A percentile compares a stretch with the other conserved stretches of the same genome.
phyloP scores from a whole-genome alignment of 2,329 filamentous ascomycete genomes.

The Bipolaris sorokiniana region DNA sequence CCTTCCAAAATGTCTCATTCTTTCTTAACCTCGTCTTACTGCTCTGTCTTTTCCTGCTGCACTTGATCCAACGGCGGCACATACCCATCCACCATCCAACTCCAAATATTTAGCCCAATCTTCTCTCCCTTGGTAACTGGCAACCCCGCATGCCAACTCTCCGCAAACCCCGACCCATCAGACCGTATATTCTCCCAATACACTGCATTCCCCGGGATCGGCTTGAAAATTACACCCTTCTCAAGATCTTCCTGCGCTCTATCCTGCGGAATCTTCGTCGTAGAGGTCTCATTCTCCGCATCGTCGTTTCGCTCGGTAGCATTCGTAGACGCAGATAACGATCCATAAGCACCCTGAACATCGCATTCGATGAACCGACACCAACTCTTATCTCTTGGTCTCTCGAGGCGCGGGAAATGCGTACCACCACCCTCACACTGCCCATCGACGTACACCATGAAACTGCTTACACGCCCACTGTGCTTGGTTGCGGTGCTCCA shows the following conservation, averaged over 20 bases:
- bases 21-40: not conserved
- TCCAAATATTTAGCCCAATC: constrained; percentile 70
- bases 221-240: constrained; percentile 63
- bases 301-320: constrained; percentile 11
- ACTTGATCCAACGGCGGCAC: constrained; percentile 18
- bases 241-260: constrained; percentile 16
- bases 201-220: constrained; percentile 63
- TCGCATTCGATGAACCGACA: constrained; percentile 64
- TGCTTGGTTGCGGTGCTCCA: constrained; percentile 50
- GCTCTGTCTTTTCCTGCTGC: not conserved
- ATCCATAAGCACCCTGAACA: constrained; percentile 10
- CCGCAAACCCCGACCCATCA: constrained; percentile 62
- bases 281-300: constrained; percentile 21
- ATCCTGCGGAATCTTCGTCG: not conserved
- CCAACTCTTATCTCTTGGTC: constrained; percentile 57
- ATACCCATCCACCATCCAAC: constrained; percentile 60
- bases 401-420: constrained; percentile 61
- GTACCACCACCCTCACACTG: constrained; percentile 65
- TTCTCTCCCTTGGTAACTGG: constrained; percentile 63
- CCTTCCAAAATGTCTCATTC: not conserved
- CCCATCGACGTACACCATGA: constrained; percentile 65
- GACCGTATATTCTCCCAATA: constrained; percentile 67
- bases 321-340: not conserved
- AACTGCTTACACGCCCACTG: constrained; percentile 58
- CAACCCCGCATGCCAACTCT: constrained; percentile 67